Conservation (phyloP, 2,329 filamentous ascomycete species). For the Trichoderma sp. region DNA sequence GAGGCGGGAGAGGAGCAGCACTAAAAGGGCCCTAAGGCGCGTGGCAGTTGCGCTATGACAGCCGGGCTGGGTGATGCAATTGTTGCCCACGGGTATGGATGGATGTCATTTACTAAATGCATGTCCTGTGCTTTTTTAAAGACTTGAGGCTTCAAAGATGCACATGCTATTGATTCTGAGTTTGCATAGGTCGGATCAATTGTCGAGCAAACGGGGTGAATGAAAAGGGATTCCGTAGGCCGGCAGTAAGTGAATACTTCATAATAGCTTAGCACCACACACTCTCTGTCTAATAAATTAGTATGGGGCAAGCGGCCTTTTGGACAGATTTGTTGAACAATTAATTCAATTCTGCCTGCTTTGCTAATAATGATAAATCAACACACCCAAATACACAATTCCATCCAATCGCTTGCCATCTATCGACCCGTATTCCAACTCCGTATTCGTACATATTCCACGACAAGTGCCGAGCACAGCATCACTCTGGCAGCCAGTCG, state of each 20-base stretch:
- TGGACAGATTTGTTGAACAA: neutral
- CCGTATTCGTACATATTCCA: neutral
- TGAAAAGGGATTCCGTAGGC: neutral
- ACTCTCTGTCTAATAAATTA: neutral
- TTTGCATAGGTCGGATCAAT: too few species aligned
- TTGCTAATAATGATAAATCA: neutral
- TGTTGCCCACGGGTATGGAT: too few species aligned
- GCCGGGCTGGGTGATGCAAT: too few species aligned
- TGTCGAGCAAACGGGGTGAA: neutral
- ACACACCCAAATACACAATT: neutral
- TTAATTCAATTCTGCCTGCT: neutral
- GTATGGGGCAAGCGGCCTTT: neutral
- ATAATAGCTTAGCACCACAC: too few species aligned
- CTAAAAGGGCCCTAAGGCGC: neutral
- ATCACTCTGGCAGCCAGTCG: constrained; percentile 10
- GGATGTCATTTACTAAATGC: too few species aligned
- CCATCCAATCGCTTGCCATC: neutral
- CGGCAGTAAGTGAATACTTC: too few species aligned
- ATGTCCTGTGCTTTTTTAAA: too few species aligned
- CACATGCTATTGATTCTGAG: too few species aligned
- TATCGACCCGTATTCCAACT: neutral
- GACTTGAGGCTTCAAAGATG: too few species aligned
- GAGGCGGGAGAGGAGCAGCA: constrained; percentile 3
- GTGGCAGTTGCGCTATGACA: neutral
- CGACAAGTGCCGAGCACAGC: neutral